Percentiles rank a stretch among this genome's conserved stretches.
phyloP scores from a whole-genome alignment of 352 stramenopile genomes.

The Phytophthora melonis region DNA sequence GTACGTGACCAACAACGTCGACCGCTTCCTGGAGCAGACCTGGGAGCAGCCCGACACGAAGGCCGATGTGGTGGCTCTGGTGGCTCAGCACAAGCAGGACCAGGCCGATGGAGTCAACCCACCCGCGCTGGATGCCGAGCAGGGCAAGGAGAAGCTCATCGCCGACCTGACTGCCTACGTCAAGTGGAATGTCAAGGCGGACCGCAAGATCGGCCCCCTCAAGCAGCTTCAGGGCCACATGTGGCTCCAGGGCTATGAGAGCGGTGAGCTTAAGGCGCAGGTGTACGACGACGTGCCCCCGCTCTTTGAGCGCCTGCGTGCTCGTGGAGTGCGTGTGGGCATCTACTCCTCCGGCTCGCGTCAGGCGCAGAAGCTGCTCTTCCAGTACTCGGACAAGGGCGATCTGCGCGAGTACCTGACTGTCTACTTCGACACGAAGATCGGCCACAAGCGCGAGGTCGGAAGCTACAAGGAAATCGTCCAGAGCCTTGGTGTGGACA shows the following conservation, averaged over 20 bases:
- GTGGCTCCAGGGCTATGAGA: conserved; percentile 89
- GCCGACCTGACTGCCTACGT: conserved; percentile 61
- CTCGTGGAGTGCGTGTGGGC: conserved; percentile 78
- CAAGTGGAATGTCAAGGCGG: conserved; percentile 73
- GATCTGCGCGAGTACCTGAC: conserved; percentile 79
- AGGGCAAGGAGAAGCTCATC: conserved; percentile 42
- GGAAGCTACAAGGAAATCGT: conserved; percentile 86
- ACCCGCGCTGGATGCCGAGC: conserved; percentile 27
- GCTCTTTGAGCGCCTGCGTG: conserved; percentile 85
- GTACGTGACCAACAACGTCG: conserved; percentile 79
- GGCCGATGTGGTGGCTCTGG: conserved; percentile 55
- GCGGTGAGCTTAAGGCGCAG: conserved; percentile 86
- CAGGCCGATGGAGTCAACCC: conserved; percentile 41
- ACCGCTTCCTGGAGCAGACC: conserved; percentile 62
- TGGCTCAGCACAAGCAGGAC: conserved; percentile 58
- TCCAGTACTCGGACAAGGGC: conserved; percentile 86
- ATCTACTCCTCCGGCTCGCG: conserved; percentile 96
- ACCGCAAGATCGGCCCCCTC: conserved; percentile 89
- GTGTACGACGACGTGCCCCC: conserved; percentile 93
- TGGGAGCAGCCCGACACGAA: conserved; percentile 66
- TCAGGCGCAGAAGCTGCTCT: conserved; percentile 87
- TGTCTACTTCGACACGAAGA: conserved; percentile 89
- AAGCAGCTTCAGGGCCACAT: conserved; percentile 94
- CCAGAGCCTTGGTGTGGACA: conserved; percentile 82
- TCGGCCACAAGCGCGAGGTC: conserved; percentile 82